Percentiles rank a stretch among this genome's conserved stretches.
Evolutionary conservation across 2,329 filamentous ascomycete species (phyloP).

Genomic region (Celoporthe dispersa): DNA sequence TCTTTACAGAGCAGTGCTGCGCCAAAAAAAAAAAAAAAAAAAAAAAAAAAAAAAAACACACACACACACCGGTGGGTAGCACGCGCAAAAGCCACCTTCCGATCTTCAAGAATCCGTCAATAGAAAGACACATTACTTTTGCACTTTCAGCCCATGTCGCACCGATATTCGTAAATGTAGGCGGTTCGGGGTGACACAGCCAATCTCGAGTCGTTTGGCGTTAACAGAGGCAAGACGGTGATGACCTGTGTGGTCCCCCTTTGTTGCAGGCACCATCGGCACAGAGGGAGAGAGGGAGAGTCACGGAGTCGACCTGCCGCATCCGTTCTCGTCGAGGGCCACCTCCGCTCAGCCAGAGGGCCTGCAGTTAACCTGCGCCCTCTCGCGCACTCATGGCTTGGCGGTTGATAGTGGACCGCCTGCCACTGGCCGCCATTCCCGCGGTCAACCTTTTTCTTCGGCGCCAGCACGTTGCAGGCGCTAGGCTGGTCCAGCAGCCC

Average conservation of each 20-base stretch:
- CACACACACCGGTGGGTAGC: conserved; percentile 2
- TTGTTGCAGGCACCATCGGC: background rate
- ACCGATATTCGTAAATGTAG: background rate
- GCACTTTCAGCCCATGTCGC: background rate
- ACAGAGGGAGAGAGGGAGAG: background rate
- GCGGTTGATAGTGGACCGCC: conserved; percentile 8
- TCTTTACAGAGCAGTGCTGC: background rate
- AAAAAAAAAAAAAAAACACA: too few species aligned
- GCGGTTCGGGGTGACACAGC: conserved; percentile 4
- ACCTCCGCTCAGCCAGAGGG: background rate
- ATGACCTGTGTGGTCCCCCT: background rate
- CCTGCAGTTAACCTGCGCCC: conserved; percentile 25
- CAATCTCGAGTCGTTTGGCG: conserved; percentile 2
- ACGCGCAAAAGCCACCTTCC: background rate
- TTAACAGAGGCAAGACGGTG: background rate
- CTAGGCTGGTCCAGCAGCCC: conserved; percentile 16
- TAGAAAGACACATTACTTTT: conserved; percentile 4
- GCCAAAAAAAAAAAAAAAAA: too few species aligned
- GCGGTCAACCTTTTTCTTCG: conserved; percentile 8
- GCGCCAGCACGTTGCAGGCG: conserved; percentile 16
- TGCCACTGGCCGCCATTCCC: conserved; percentile 26
- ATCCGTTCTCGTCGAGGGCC: background rate
- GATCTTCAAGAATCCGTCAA: background rate
- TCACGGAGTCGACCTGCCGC: background rate
- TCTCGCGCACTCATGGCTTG: conserved; percentile 24